Conservation (phyloP, 108 stramenopile genomes). For the Phaeodactylum tricornutum region DNA sequence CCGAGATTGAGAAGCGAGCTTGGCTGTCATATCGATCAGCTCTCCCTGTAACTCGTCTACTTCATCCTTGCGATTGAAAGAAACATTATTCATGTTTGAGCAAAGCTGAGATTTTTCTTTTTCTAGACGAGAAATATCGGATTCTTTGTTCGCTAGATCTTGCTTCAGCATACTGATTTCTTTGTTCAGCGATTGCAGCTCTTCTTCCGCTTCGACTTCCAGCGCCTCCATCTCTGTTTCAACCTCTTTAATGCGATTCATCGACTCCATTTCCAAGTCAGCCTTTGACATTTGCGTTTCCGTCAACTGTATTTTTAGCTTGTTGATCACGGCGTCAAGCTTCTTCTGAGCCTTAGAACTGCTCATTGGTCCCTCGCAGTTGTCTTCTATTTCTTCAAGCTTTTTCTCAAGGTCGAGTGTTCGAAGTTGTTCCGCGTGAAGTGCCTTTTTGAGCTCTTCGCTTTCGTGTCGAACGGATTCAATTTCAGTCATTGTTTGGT, state of each 20-base stretch:
- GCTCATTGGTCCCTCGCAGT: conserved; percentile 2
- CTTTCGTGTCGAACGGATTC: not conserved
- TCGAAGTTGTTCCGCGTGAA: not conserved
- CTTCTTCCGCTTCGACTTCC: conserved; percentile 8
- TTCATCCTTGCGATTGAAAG: conserved; percentile 17
- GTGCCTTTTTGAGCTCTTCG: not conserved
- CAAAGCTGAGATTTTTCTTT: conserved; percentile 28
- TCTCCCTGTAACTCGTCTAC: conserved; percentile 30
- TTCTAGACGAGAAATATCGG: conserved; percentile 9
- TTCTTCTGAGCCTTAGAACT: not conserved
- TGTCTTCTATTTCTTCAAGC: too few species aligned
- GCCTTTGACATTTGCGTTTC: conserved; percentile 5
- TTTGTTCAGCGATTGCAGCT: conserved; percentile 7
- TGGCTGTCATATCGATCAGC: conserved; percentile 22
- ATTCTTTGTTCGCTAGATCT: conserved; percentile 14
- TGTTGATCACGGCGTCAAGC: conserved; percentile 8
- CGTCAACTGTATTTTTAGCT: conserved; percentile 17
- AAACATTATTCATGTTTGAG: conserved; percentile 24
- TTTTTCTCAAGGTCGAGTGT: too few species aligned
- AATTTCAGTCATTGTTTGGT: not conserved
- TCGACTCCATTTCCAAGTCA: conserved; percentile 11
- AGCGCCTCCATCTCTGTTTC: conserved; percentile 14
- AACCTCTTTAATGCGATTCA: conserved; percentile 10
- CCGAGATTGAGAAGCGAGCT: conserved; percentile 16
- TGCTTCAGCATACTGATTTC: conserved; percentile 6